Base-by-base conservation (phyloP, 208 protist genomes). In the Trypanosoma avium region DNA sequence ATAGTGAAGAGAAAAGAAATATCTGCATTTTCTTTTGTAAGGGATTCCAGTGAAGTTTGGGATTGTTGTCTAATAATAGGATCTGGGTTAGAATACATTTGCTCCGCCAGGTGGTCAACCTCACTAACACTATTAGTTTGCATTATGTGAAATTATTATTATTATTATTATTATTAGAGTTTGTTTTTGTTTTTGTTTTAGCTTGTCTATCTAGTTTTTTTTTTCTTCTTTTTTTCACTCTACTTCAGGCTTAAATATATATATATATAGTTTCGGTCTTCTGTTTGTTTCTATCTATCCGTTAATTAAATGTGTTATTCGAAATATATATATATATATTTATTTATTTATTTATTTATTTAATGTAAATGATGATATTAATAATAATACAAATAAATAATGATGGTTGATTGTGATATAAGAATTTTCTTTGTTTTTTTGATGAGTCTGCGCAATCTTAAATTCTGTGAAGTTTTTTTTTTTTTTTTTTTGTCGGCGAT, bases 41-140 rank as follows among this genome's bases (percentile, higher is more conserved):
- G 66, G 17, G 57, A 24, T 24, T 69, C 75, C 17, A 93, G 71
- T 8, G 72, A 72, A 29, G 58, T 61, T 65, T 82, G 61, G 17
- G 86, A 79, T 21, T 67, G 60, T 45, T 79, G 80, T 26, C 90
- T 78, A 13, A 35, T 65, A 10, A 54, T 48, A 0, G 74, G 58
- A 49, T 93, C 82, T 0, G 75, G 67, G 66, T 66, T 84, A 10
- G 82, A 69, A 75, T 87, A 95, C 61, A 91, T 79, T 46, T 73
- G 71, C 58, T 88, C 80, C 24, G 88, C 72, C n/a, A 88, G 59
- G 40, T 60, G 61, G 62, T 95, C 77, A 40, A 95, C 67, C 64
- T 90, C 81, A 9, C 70, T 62, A 17, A 94, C 78, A 12, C 54
- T 53, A 47, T 32, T 58, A n/a, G 15, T 48, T 36, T 68, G 52